Evolutionary conservation across 1,139 yeast species (phyloP), one percentile per base, ranked within the genome.

Genomic region (Geotrichum klebahnii): DNA sequence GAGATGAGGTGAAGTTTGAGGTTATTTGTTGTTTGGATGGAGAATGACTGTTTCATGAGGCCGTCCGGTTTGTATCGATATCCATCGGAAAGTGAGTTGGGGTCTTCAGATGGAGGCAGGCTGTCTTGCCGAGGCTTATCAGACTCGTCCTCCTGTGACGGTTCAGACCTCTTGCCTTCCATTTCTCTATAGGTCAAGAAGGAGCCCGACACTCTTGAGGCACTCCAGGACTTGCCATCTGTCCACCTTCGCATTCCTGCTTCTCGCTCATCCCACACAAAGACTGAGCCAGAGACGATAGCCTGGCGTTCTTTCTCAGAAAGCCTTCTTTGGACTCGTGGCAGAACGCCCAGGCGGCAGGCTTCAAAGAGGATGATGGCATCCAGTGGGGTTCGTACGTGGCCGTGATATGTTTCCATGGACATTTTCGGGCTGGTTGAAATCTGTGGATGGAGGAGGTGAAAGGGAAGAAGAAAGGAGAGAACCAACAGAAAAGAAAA

Each of bases 201-300:
- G 1, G 79, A 74, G 1, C 87, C 86, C 17, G 77, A 74, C 2
- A 83, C 88, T 56, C 87, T 72, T 0, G 85, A 79, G 2, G 89
- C 86, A 52, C 81, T 75, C 89, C 89, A 83, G 36, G 77, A 72
- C 46, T 68, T 68, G 33, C 89, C 87, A 60, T 83, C 90, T 1
- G 90, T 83, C 90, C 90, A 83, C 37, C 89, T 68, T 57, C 80
- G 76, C 81, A 83, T 82, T 17, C 82, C 84, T 47, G 87, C 80
- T 57, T 79, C 81, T 19, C 76, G 71, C 64, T 83, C 89, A 61
- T 80, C 82, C 89, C 89, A 83, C 2, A 81, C 77, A 58, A 79
- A 83, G 1, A 83, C 76, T 1, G 81, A 73, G n/a, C 86, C 85
- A 14, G 80, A 74, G 19, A 67, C 67, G 42, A 83, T 81, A 19